Evolutionary conservation across 163 green algal species (phyloP).

Genomic region (Chloromonas sp.): DNA sequence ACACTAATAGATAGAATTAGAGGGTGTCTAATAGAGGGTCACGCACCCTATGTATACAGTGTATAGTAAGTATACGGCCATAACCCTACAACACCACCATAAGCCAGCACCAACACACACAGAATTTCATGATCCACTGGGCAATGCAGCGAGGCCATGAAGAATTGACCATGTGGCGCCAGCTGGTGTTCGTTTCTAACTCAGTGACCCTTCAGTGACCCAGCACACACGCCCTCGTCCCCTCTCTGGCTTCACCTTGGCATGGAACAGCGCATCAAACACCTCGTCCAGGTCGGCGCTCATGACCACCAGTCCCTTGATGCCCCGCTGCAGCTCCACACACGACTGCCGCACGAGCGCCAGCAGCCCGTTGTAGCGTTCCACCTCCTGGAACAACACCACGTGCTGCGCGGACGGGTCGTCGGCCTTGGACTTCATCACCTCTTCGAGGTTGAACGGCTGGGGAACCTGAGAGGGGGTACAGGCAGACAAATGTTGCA

Average conservation of each 20-base stretch:
- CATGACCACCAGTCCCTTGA: conserved; percentile 84
- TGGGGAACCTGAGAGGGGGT: conserved; percentile 36
- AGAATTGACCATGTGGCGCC: too few relatives aligned
- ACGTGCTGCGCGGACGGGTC: conserved; percentile 77
- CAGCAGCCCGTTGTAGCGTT: conserved; percentile 73
- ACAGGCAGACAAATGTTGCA: neutral
- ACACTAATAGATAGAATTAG: too few relatives aligned
- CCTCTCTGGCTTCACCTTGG: conserved; percentile 30
- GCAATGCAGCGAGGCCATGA: too few relatives aligned
- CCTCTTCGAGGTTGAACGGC: conserved; percentile 57
- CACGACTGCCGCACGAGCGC: conserved; percentile 43
- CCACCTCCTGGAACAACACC: conserved; percentile 74
- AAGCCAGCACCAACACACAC: too few relatives aligned
- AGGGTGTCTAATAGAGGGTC: too few relatives aligned
- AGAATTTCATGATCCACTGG: too few relatives aligned
- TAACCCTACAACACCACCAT: too few relatives aligned
- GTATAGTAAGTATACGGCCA: too few relatives aligned
- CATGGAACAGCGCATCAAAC: conserved; percentile 63
- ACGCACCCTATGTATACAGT: too few relatives aligned
- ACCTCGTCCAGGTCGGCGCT: conserved; percentile 72
- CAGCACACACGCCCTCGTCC: too few relatives aligned
- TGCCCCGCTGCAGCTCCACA: conserved; percentile 61
- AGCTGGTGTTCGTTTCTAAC: too few relatives aligned
- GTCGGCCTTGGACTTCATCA: conserved; percentile 69
- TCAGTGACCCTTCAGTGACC: too few relatives aligned